Evolutionary conservation across 768 basidiomycete species (phyloP), one percentile per base, ranked within the genome.

Genomic region (Boletus patriciae): DNA sequence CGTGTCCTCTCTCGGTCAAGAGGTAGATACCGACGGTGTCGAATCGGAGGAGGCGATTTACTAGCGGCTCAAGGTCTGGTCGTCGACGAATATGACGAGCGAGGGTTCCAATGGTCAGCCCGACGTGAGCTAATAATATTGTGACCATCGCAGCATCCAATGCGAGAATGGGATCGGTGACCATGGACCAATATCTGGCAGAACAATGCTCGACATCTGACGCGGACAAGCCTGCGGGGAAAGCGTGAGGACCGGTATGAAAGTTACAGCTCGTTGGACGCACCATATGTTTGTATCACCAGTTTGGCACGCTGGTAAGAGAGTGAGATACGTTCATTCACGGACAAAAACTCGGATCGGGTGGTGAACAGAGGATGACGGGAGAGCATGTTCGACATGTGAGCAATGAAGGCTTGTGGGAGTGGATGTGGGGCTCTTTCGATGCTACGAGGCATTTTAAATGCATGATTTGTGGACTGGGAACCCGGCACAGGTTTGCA

Each of bases 1-100:
- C 84, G 55, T 85, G 84, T 2, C 81, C 83, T 10, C 80, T 76
- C 70, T 84, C 83, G 0, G 80, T 78, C 42, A 83, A 68, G 45
- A 83, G 76, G 59, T 78, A 83, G 40, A 82, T 72, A 1, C 83
- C 82, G 46, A 81, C 76, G 15, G 77, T 79, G 21, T 84, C 81
- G 41, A 83, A 80, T 21, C 76, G 74, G 40, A 84, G 67, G n/a
- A 84, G 69, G 34, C 76, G 69, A 45, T 82, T 71, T 8, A 84
- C 75, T 6, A 83, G 70, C 6, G 78, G 76, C 43, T 70, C 72
- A 23, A 84, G 69, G 60, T 84, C 82, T 6, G 80, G 81, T 11
- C 82, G 77, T 37, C 61, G 71, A 48, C 71, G 71, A 34, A 83
- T 66, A 69, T 82, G 79, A 19, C 77, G 76, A 25, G 81, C 77